Conservation (phyloP, 768 basidiomycete species). For the Termitomyces sp. region DNA sequence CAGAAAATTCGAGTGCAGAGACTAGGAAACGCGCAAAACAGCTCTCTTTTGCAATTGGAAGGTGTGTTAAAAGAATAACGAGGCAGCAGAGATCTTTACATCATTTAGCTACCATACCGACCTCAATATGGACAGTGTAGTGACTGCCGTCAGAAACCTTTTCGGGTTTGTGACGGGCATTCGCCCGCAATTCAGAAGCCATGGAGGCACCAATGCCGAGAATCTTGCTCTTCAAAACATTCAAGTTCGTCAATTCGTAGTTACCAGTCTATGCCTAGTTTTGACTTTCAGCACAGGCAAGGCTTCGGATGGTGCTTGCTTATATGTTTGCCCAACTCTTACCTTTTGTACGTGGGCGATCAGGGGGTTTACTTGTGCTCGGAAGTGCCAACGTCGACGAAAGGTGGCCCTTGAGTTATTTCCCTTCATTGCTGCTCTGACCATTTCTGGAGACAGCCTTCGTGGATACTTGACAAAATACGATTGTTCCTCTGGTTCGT, state of each 20-base stretch:
- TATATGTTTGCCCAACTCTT: constrained; percentile 95
- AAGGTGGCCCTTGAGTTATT: constrained; percentile 48
- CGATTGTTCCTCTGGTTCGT: constrained; percentile 84
- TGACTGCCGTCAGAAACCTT: constrained; percentile 78
- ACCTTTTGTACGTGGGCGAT: constrained; percentile 84
- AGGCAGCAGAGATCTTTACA: not conserved
- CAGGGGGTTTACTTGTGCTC: constrained; percentile 88
- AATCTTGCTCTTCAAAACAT: constrained; percentile 98
- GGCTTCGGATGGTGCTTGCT: constrained; percentile 90
- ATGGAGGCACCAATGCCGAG: constrained; percentile 85
- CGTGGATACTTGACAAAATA: constrained; percentile 98
- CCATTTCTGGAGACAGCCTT: constrained; percentile 47
- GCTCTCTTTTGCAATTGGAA: constrained; percentile 85
- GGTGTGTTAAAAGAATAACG: constrained; percentile 42
- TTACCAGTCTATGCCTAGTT: not conserved
- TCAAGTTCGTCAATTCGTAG: constrained; percentile 47
- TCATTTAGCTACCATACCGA: constrained; percentile 81
- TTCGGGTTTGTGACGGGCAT: constrained; percentile 77
- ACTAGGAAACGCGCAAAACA: constrained; percentile 85
- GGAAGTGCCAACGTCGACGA: constrained; percentile 99
- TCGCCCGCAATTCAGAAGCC: constrained; percentile 68
- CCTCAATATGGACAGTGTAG: constrained; percentile 93
- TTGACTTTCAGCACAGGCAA: constrained; percentile 50
- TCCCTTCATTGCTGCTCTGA: not conserved
- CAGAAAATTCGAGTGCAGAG: constrained; percentile 89